These are phyloP conservation scores for Pichia manshurica DNA, from an alignment of 805 yeast species.

Conservation along the genomic window DNA sequence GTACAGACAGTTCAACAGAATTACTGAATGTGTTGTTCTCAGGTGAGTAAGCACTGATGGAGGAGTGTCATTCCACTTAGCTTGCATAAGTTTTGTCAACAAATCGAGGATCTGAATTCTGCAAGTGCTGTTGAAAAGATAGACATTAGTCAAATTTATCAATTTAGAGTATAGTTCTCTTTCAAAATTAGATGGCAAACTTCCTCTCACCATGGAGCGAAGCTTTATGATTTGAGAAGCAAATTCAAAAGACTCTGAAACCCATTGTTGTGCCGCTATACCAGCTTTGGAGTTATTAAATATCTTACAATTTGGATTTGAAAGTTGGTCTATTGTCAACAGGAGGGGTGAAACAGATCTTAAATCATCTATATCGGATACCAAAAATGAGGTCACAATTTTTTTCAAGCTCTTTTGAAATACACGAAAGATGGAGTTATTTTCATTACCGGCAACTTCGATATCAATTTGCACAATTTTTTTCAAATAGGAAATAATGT, in stretches of 20 bases:
- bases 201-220: conserved; percentile 41
- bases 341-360: conserved; percentile 53
- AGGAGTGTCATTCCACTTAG: conserved; percentile 50
- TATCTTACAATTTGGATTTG: conserved; percentile 21
- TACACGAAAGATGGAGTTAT: conserved; percentile 40
- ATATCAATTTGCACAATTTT: conserved; percentile 50
- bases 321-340: conserved; percentile 42
- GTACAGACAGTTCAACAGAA: conserved; percentile 55
- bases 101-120: conserved; percentile 50
- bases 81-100: conserved; percentile 51
- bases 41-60: conserved; percentile 82
- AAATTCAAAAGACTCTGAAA: conserved; percentile 47
- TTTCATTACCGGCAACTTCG: conserved; percentile 34
- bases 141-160: conserved; percentile 52
- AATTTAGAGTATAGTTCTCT: conserved; percentile 48
- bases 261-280: conserved; percentile 44
- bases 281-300: conserved; percentile 36
- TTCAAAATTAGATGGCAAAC: conserved; percentile 62
- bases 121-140: conserved; percentile 42
- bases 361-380: conserved; percentile 41
- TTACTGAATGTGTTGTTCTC: conserved; percentile 56
- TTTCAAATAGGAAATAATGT: conserved; percentile 48
- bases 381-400: conserved; percentile 53
- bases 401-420: conserved; percentile 46
- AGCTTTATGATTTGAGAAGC: conserved; percentile 51